Evolutionary conservation across 225 moss, liverwort and hornwort species (phyloP).

Genomic region (Polytrichum formosum): DNA sequence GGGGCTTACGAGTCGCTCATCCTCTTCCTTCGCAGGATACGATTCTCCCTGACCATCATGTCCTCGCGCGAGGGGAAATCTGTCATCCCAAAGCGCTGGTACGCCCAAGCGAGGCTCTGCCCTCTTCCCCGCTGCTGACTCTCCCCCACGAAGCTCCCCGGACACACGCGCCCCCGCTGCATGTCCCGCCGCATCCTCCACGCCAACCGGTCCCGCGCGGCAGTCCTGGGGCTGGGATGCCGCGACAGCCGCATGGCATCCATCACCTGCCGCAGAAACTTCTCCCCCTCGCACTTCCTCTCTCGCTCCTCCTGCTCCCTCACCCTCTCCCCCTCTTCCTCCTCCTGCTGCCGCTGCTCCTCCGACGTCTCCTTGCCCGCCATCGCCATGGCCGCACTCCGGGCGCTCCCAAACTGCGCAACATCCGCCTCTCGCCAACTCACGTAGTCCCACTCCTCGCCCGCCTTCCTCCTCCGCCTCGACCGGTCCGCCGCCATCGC

Average conservation of each 20-base stretch:
- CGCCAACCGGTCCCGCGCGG: conserved; percentile 35
- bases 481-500: too few species aligned
- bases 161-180: conserved; percentile 31
- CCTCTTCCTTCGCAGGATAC: conserved; percentile 34
- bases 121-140: conserved; percentile 22
- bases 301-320: conserved; percentile 2
- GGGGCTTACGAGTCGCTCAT: conserved; percentile 29
- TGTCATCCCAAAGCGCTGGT: conserved; percentile 40
- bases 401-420: too few species aligned
- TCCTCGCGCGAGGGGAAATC: conserved; percentile 31
- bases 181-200: conserved; percentile 35
- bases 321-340: conserved; percentile 2
- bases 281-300: conserved; percentile 4
- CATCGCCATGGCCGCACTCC: background rate
- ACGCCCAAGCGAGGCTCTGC: conserved; percentile 39
- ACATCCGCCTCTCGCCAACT: too few species aligned
- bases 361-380: background rate
- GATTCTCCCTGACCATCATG: conserved; percentile 42
- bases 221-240: conserved; percentile 30
- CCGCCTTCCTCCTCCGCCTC: too few species aligned
- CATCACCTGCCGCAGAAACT: conserved; percentile 44
- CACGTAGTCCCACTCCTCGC: too few species aligned
- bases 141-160: conserved; percentile 51
- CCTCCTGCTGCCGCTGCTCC: background rate
- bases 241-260: conserved; percentile 38